These are phyloP conservation scores for Vitis amurensis DNA, from an alignment of 164 flowering plant species.

Conservation along the genomic window DNA sequence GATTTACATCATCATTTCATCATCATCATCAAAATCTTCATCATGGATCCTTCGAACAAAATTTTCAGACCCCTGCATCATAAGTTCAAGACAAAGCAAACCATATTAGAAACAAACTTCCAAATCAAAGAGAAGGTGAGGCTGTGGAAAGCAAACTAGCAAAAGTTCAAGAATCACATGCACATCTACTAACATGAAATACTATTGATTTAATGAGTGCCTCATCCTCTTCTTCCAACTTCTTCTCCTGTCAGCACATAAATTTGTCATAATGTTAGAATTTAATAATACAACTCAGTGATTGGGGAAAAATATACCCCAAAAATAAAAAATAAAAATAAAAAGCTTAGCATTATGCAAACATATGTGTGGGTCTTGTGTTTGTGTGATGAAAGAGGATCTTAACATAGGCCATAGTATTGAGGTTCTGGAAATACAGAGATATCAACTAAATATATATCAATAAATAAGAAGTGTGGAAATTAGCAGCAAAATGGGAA, in stretches of 20 bases:
- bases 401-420: too few relatives aligned
- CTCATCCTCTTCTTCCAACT: constrained; percentile 82
- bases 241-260: constrained; percentile 50
- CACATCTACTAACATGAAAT: constrained; percentile 44
- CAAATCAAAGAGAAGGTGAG: neutral
- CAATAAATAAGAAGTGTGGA: too few relatives aligned
- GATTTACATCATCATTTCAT: constrained; percentile 39
- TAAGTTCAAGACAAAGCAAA: neutral
- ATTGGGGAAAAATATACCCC: neutral
- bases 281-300: neutral
- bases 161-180: too few relatives aligned
- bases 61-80: constrained; percentile 43
- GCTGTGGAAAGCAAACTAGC: too few relatives aligned
- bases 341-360: too few relatives aligned
- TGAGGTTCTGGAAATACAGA: too few relatives aligned
- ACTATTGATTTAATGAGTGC: constrained; percentile 66
- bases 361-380: too few relatives aligned
- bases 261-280: neutral
- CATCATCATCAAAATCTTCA: constrained; percentile 43
- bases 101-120: neutral
- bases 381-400: too few relatives aligned
- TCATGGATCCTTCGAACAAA: constrained; percentile 52
- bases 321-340: too few relatives aligned
- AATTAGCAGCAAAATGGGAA: too few relatives aligned
- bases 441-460: too few relatives aligned